Conservation (phyloP, 805 yeast genomes). For the Lachancea quebecensis region DNA sequence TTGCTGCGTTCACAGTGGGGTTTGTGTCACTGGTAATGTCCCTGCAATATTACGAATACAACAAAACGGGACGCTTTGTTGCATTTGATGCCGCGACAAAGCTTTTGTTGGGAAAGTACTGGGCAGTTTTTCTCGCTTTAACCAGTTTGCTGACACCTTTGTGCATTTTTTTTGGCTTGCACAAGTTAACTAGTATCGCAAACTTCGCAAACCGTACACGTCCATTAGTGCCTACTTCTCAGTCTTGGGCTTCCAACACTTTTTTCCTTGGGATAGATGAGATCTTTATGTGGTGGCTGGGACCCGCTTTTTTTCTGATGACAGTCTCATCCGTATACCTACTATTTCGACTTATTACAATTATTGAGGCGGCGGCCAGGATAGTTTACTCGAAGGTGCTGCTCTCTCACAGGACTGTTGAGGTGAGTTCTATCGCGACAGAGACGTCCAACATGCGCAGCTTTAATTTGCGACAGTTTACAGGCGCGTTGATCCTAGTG, state of each 20-base stretch:
- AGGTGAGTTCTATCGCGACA: not conserved
- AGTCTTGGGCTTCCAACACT: slow-evolving; percentile 41
- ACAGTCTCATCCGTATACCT: slow-evolving; percentile 16
- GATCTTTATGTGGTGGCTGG: slow-evolving; percentile 46
- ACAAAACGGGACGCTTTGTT: slow-evolving; percentile 34
- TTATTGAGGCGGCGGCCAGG: slow-evolving; percentile 1
- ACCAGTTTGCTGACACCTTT: slow-evolving; percentile 29
- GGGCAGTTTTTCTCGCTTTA: slow-evolving; percentile 21
- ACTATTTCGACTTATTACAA: slow-evolving; percentile 2
- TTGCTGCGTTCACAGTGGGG: slow-evolving; percentile 63
- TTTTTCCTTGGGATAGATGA: slow-evolving; percentile 66
- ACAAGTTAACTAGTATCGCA: slow-evolving; percentile 35
- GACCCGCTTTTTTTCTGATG: slow-evolving; percentile 42
- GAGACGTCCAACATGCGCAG: not conserved
- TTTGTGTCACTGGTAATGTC: slow-evolving; percentile 45
- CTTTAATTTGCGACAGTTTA: slow-evolving; percentile 14
- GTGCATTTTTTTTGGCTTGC: slow-evolving; percentile 31
- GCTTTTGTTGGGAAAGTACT: slow-evolving; percentile 29
- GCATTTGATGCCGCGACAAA: slow-evolving; percentile 42
- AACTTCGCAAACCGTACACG: slow-evolving; percentile 52
- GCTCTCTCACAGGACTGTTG: not conserved
- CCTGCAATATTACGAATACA: slow-evolving; percentile 47
- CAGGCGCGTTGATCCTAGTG: slow-evolving; percentile 36
- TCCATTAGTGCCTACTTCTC: slow-evolving; percentile 35
- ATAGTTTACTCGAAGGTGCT: not conserved